phyloP scores from a whole-genome alignment of 2,329 filamentous ascomycete species.

The Diplodia scrobiculata region DNA sequence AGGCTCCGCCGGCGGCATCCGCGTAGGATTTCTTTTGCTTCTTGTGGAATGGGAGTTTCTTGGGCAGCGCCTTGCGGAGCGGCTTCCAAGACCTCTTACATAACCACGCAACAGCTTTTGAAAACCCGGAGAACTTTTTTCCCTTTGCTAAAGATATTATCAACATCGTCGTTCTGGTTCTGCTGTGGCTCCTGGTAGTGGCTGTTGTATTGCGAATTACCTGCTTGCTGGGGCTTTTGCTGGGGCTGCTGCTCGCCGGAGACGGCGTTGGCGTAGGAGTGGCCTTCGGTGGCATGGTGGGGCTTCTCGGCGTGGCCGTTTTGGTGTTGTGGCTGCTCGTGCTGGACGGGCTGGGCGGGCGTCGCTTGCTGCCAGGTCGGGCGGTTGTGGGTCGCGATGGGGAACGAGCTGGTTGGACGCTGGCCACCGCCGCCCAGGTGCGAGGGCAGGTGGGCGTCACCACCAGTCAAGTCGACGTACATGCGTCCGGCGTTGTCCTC shows the following conservation, averaged over 20 bases:
- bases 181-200: slow-evolving; percentile 38
- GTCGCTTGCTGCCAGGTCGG: slow-evolving; percentile 35
- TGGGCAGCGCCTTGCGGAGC: slow-evolving; percentile 10
- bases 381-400: slow-evolving; percentile 40
- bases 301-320: slow-evolving; percentile 5
- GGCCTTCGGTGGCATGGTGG: neutral
- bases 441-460: slow-evolving; percentile 56
- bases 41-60: neutral
- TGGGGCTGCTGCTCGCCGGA: slow-evolving; percentile 36
- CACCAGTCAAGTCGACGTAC: slow-evolving; percentile 81
- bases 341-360: slow-evolving; percentile 26
- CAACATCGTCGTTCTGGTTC: slow-evolving; percentile 58
- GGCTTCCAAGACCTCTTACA: slow-evolving; percentile 53
- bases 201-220: slow-evolving; percentile 43
- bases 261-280: neutral
- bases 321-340: slow-evolving; percentile 13
- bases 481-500: slow-evolving; percentile 90
- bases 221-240: slow-evolving; percentile 51
- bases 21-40: slow-evolving; percentile 14
- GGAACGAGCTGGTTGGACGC: slow-evolving; percentile 45
- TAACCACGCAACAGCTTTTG: slow-evolving; percentile 71
- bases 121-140: slow-evolving; percentile 65
- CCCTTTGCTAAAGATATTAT: slow-evolving; percentile 62
- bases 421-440: slow-evolving; percentile 45
- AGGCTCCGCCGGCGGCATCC: neutral